Conservation (phyloP, 2,329 filamentous ascomycete species). For the Periconia macrospinosa region DNA sequence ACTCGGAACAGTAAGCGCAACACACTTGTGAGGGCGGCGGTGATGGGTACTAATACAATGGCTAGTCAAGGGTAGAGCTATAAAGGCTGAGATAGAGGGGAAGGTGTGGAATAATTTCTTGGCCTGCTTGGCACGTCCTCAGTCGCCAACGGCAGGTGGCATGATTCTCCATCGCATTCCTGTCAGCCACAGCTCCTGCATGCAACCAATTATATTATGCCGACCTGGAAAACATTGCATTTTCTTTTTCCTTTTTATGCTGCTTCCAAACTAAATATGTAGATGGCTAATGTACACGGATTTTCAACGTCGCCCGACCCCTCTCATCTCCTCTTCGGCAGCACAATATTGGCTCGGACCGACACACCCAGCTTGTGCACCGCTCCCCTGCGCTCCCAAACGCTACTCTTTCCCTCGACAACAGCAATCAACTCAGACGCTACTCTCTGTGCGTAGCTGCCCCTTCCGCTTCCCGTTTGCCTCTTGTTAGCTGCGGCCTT, state of each 20-base stretch:
- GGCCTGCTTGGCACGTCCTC: not conserved
- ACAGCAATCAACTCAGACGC: slow-evolving; percentile 86
- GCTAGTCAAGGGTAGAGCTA: slow-evolving; percentile 14
- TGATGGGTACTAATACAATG: slow-evolving; percentile 20
- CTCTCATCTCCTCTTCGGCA: slow-evolving; percentile 32
- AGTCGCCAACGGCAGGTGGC: not conserved
- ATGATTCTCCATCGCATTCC: not conserved
- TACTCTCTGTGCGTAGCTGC: slow-evolving; percentile 74
- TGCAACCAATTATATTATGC: too few relatives aligned
- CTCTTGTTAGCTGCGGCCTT: slow-evolving; percentile 78
- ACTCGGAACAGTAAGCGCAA: slow-evolving; percentile 35
- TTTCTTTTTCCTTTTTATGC: too few relatives aligned
- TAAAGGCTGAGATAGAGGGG: slow-evolving; percentile 13
- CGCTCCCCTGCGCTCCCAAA: slow-evolving; percentile 79
- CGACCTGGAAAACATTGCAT: too few relatives aligned
- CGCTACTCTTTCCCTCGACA: slow-evolving; percentile 78
- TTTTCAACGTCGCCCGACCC: not conserved
- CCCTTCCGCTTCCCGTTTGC: slow-evolving; percentile 69
- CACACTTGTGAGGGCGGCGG: slow-evolving; percentile 25
- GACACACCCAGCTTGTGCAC: slow-evolving; percentile 82
- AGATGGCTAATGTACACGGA: not conserved
- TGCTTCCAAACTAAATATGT: too few relatives aligned
- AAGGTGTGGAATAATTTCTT: slow-evolving; percentile 2
- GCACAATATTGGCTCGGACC: slow-evolving; percentile 70
- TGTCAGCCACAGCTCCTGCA: not conserved